Conservation (phyloP, 2,329 filamentous ascomycete species). For the Aaosphaeria pasadenensis region DNA sequence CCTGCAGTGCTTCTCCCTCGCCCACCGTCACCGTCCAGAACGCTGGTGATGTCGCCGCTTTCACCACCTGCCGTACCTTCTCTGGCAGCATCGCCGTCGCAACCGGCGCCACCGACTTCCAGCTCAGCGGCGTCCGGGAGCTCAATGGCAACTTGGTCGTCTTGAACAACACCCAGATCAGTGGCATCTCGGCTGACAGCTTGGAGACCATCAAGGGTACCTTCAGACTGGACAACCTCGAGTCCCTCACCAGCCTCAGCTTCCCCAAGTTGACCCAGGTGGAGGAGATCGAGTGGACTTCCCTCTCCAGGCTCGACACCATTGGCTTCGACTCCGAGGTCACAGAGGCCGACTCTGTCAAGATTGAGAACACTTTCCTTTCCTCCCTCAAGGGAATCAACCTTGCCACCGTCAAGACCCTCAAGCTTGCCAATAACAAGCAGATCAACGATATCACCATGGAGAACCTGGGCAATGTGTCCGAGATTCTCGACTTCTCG, state of each 20-base stretch:
- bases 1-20: conserved; percentile 43
- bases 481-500: conserved; percentile 66
- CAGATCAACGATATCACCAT: conserved; percentile 74
- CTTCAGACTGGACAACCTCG: conserved; percentile 70
- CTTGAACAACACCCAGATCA: conserved; percentile 58
- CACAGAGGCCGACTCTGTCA: conserved; percentile 63
- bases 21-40: conserved; percentile 58
- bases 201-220: conserved; percentile 64
- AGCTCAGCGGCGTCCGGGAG: conserved; percentile 49
- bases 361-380: conserved; percentile 84
- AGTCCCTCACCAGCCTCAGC: conserved; percentile 64
- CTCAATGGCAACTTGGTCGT: conserved; percentile 50
- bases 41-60: conserved; percentile 56
- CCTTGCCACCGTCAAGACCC: conserved; percentile 65
- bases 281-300: conserved; percentile 66
- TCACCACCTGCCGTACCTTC: conserved; percentile 66
- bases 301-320: conserved; percentile 62
- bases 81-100: conserved; percentile 67
- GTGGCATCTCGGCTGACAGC: conserved; percentile 58
- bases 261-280: conserved; percentile 66
- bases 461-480: conserved; percentile 69
- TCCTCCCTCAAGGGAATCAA: conserved; percentile 76
- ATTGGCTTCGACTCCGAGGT: conserved; percentile 64
- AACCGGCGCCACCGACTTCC: conserved; percentile 55
- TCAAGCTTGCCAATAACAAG: conserved; percentile 89